A percentile compares a stretch with the other conserved stretches of the same genome.
Conservation (phyloP, 768 basidiomycete species). For the Kwoniella sp. region DNA sequence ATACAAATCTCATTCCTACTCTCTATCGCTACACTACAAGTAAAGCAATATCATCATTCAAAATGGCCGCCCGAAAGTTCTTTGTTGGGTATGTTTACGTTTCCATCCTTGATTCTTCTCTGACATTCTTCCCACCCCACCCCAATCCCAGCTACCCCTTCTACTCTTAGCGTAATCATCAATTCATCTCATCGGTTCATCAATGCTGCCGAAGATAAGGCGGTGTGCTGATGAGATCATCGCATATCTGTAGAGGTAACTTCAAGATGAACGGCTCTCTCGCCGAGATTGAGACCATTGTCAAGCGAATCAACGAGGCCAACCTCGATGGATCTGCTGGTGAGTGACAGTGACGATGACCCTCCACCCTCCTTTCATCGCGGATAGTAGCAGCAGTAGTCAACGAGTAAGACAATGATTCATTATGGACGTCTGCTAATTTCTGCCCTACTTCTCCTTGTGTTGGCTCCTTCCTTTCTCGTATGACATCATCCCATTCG, state of each 20-base stretch:
- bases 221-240: background rate
- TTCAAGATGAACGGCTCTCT: conserved; percentile 91
- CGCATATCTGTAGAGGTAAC: conserved; percentile 70
- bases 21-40: background rate
- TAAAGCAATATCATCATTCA: conserved; percentile 5
- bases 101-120: background rate
- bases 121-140: background rate
- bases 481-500: no score
- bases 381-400: no score
- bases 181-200: no score
- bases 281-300: conserved; percentile 67
- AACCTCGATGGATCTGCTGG: conserved; percentile 75
- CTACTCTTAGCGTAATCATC: no score
- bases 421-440: no score
- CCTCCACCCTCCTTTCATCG: background rate
- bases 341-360: no score
- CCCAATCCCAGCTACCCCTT: no score
- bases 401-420: no score
- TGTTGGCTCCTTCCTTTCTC: conserved; percentile 6
- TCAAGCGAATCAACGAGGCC: conserved; percentile 74
- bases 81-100: conserved; percentile 24
- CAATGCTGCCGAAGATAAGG: background rate
- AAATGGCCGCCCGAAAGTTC: conserved; percentile 28
- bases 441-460: background rate
- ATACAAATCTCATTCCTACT: background rate